Percentiles rank a stretch among this genome's conserved stretches.
These are phyloP conservation scores for Phialophora expanda DNA, from an alignment of 2,329 filamentous ascomycete genomes.

Conservation along the genomic window DNA sequence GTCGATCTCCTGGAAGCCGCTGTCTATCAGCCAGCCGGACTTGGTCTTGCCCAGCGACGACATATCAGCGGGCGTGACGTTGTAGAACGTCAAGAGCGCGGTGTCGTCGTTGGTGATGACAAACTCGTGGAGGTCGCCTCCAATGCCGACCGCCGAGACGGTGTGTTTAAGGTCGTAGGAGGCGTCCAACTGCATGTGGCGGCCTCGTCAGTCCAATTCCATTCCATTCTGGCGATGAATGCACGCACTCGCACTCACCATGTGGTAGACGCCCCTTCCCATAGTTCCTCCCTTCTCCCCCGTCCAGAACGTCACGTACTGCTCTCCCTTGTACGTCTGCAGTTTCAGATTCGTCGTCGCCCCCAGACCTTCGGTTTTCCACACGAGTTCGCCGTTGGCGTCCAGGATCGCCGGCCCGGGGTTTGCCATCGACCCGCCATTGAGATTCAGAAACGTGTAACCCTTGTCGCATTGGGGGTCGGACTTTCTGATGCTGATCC, in stretches of 20 bases:
- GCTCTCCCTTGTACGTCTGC: constrained; percentile 51
- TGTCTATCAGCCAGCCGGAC: constrained; percentile 50
- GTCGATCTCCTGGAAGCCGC: constrained; percentile 54
- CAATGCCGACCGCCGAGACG: constrained; percentile 29
- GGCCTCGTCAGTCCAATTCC: neutral
- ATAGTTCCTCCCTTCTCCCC: constrained; percentile 56
- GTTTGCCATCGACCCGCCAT: constrained; percentile 43
- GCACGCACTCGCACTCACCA: constrained; percentile 46
- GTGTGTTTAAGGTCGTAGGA: constrained; percentile 35
- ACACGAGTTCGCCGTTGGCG: constrained; percentile 52
- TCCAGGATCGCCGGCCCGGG: constrained; percentile 55
- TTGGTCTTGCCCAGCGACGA: constrained; percentile 39
- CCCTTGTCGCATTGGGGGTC: constrained; percentile 47
- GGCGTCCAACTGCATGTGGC: constrained; percentile 29
- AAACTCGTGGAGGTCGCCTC: constrained; percentile 39
- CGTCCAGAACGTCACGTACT: constrained; percentile 58
- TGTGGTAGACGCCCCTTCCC: constrained; percentile 55
- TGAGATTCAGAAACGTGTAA: constrained; percentile 51
- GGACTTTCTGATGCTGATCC: constrained; percentile 39
- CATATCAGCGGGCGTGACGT: constrained; percentile 28
- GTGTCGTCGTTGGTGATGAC: constrained; percentile 32
- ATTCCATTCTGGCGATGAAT: constrained; percentile 13
- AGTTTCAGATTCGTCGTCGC: constrained; percentile 55
- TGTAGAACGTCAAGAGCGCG: constrained; percentile 35
- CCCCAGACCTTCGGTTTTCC: constrained; percentile 47